Base-by-base conservation (phyloP, 2,329 filamentous ascomycete species). In the Fusarium robinianum region DNA sequence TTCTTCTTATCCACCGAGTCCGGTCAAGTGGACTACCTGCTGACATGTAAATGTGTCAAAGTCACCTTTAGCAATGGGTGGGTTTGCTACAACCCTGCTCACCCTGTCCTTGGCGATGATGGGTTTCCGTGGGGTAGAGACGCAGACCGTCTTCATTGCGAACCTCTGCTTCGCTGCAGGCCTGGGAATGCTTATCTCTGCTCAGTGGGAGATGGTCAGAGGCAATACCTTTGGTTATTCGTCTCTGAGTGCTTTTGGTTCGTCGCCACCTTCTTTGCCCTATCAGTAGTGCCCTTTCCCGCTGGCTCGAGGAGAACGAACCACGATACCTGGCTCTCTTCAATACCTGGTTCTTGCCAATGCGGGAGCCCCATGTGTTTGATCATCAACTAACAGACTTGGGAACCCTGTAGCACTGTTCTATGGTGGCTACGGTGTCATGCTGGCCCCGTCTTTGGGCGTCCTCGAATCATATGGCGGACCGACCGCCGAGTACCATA, bases 201-300 rank as follows among this genome's bases (percentile, higher is more conserved):
- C 78, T 5, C 76, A 80, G 52, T 81, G 77, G 77, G 76, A 80
- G 54, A 58, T 80, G 0, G 70, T 74, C 0, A 63, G 72, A 8
- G 77, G 77, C 0, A 79, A 80, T 38, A 73, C 71, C 0, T 78
- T 78, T 41, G 69, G 69, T 0, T 80, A 81, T 42, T 80, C 76
- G 0, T 74, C 78, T 0, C 70, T 79, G 23, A 74, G 72, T 46
- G 77, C 76, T 6, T 81, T 81, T 46, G 76, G 77, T 72, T 48
- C 32, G 53, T n/a, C n/a, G n/a, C n/a, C n/a, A n/a, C n/a, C n/a
- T n/a, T n/a, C n/a, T n/a, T n/a, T n/a, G n/a, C n/a, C n/a, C n/a
- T n/a, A n/a, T n/a, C n/a, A n/a, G n/a, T n/a, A n/a, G n/a, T n/a
- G n/a, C n/a, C n/a, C n/a, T n/a, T n/a, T n/a, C n/a, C n/a, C n/a